Evolutionary conservation across 345 rosid genomes (phyloP).

Genomic region (Acer campestre): DNA sequence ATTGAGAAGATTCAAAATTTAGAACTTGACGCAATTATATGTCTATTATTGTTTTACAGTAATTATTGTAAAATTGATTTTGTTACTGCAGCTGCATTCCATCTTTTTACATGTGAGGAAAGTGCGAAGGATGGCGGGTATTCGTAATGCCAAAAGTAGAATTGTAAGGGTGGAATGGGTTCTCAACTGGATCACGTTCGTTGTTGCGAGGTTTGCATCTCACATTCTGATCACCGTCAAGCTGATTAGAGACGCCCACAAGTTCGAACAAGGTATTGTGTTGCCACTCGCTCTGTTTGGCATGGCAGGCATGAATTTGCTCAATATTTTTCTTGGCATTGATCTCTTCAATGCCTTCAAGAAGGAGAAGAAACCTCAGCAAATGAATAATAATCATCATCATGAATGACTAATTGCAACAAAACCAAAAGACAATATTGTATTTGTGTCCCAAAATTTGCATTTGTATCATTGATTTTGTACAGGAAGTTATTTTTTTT

Average conservation of each 20-base stretch:
- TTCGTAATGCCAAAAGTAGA: constrained; percentile 61
- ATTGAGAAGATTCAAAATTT: neutral
- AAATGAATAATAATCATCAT: constrained; percentile 20
- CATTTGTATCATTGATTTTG: constrained; percentile 15
- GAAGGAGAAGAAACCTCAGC: constrained; percentile 52
- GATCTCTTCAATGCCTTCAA: constrained; percentile 73
- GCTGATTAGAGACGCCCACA: constrained; percentile 66
- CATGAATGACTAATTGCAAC: constrained; percentile 14
- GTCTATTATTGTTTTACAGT: neutral
- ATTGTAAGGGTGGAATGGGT: constrained; percentile 76
- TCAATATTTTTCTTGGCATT: constrained; percentile 69
- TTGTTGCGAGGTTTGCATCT: constrained; percentile 54
- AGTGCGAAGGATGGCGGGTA: constrained; percentile 83
- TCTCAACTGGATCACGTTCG: constrained; percentile 68
- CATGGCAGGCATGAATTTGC: constrained; percentile 86
- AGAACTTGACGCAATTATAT: neutral
- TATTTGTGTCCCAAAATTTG: neutral
- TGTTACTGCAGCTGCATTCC: constrained; percentile 69
- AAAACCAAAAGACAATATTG: neutral
- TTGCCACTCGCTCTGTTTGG: constrained; percentile 84
- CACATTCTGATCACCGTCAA: constrained; percentile 74
- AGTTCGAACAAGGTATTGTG: constrained; percentile 73
- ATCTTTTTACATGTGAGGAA: constrained; percentile 84
- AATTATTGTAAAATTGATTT: constrained; percentile 10
- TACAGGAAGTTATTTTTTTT: neutral